A percentile compares a stretch with the other conserved stretches of the same genome.
These are phyloP conservation scores for Middelhovenomyces tepae DNA, from an alignment of 805 yeast species.

Conservation along the genomic window DNA sequence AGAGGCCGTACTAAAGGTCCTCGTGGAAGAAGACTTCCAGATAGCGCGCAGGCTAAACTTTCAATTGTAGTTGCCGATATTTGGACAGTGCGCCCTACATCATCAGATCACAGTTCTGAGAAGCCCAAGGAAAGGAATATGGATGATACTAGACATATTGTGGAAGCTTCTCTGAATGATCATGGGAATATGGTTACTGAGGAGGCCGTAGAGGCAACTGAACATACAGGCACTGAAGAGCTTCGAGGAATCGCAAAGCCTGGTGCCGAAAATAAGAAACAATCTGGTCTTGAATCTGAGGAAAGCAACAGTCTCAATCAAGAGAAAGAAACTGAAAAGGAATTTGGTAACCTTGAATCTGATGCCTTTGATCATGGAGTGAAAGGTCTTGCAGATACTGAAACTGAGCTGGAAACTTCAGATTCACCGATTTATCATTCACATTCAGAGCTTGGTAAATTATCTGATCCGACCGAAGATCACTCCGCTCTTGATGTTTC, in stretches of 20 bases:
- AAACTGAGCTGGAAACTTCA: too few species aligned
- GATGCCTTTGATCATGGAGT: too few species aligned
- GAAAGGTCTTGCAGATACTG: too few species aligned
- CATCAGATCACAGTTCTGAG: too few species aligned
- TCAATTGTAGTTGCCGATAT: conserved; percentile 12
- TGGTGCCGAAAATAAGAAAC: background rate
- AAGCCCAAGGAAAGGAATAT: too few species aligned
- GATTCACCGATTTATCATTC: too few species aligned
- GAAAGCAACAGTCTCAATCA: background rate
- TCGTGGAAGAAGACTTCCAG: conserved; percentile 24
- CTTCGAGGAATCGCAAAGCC: background rate
- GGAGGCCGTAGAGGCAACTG: background rate
- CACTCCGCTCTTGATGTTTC: too few species aligned
- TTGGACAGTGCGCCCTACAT: too few species aligned
- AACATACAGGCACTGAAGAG: background rate
- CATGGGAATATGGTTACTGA: conserved; percentile 1
- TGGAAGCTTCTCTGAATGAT: too few species aligned
- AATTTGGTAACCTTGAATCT: background rate
- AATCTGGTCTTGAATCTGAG: background rate
- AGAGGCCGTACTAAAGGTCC: conserved; percentile 25
- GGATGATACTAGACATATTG: too few species aligned
- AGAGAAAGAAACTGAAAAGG: background rate
- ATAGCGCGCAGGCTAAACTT: conserved; percentile 20
- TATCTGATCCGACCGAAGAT: too few species aligned
- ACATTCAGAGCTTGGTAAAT: too few species aligned